Evolutionary conservation across 2,329 filamentous ascomycete species (phyloP).

Genomic region (Colletotrichum zoysiae): DNA sequence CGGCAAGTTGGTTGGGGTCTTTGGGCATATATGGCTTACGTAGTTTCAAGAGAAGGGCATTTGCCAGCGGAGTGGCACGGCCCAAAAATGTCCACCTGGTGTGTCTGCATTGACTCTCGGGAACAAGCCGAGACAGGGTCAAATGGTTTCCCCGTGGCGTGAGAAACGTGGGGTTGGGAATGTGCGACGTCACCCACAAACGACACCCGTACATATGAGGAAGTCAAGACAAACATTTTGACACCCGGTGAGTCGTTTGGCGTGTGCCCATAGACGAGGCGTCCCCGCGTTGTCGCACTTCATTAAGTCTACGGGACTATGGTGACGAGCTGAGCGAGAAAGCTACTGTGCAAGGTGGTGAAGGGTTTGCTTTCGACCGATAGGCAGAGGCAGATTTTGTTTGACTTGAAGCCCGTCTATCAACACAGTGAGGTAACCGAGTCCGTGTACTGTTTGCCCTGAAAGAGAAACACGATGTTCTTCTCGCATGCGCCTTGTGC

Average conservation of each 20-base stretch:
- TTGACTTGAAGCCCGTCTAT: background rate
- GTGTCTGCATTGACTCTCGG: conserved; percentile 10
- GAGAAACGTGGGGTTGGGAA: conserved; percentile 3
- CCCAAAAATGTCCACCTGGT: conserved; percentile 9
- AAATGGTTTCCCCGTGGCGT: conserved; percentile 1
- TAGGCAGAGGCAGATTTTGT: background rate
- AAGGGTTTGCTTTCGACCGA: background rate
- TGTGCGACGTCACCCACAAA: background rate
- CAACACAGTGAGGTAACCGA: background rate
- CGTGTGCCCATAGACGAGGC: too few species aligned
- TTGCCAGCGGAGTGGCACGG: conserved; percentile 11
- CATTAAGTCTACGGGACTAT: background rate
- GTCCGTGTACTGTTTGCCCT: too few species aligned
- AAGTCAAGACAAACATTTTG: conserved; percentile 3
- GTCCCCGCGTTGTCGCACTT: background rate
- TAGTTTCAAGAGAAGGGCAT: conserved; percentile 12
- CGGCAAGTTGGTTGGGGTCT: background rate
- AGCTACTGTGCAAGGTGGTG: background rate
- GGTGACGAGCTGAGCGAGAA: background rate
- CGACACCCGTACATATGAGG: background rate
- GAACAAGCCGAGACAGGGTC: conserved; percentile 18
- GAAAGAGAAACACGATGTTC: background rate
- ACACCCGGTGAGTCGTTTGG: background rate
- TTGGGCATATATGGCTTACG: conserved; percentile 4
- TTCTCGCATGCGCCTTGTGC: background rate